These are phyloP conservation scores for Penicillium psychrosexuale DNA, from an alignment of 2,329 filamentous ascomycete genomes.

Conservation along the genomic window DNA sequence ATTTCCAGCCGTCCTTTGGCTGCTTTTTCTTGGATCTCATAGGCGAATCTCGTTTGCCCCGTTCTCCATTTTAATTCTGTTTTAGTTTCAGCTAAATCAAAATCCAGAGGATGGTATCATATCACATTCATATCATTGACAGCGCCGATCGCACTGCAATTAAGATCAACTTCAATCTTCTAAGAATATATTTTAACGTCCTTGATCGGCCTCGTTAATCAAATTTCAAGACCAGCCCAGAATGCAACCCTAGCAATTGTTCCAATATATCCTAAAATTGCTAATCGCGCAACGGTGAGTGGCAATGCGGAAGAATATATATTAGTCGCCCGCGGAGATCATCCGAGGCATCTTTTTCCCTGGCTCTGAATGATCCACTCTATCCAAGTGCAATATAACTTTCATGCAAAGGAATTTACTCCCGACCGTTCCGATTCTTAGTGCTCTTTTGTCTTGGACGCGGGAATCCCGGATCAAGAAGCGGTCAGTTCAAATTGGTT, in stretches of 20 bases:
- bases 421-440: constrained; percentile 2
- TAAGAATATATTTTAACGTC: not conserved
- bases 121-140: not conserved
- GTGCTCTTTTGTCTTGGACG: not conserved
- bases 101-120: not conserved
- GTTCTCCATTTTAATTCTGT: not conserved
- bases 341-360: not conserved
- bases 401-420: constrained; percentile 4
- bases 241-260: not conserved
- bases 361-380: constrained; percentile 1
- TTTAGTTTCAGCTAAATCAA: not conserved
- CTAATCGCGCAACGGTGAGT: constrained; percentile 6
- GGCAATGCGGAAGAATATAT: constrained; percentile 5
- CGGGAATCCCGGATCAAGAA: not conserved
- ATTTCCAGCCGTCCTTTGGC: not conserved
- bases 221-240: not conserved
- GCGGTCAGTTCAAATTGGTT: not conserved
- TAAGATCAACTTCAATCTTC: not conserved
- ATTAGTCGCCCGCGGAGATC: not conserved
- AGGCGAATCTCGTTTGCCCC: not conserved
- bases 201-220: not conserved
- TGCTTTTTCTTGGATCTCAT: not conserved
- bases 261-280: not conserved
- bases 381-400: constrained; percentile 3
- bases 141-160: not conserved